These are phyloP conservation scores for Eimeria necatrix DNA, from an alignment of 169 alveolate species.

Conservation along the genomic window DNA sequence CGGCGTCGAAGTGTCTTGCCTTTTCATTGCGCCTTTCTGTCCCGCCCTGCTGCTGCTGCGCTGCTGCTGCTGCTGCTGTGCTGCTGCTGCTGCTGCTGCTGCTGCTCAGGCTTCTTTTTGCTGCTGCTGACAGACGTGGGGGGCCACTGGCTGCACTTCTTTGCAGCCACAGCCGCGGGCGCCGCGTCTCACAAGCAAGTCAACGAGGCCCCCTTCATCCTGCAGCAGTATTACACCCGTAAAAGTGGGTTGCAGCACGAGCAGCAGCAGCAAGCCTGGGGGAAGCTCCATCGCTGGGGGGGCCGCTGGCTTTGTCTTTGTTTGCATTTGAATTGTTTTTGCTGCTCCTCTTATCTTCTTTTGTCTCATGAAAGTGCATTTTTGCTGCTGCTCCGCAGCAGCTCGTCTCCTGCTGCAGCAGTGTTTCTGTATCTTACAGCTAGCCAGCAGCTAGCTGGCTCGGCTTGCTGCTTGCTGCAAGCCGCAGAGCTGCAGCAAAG, in stretches of 20 bases:
- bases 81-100: background rate
- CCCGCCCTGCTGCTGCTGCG: background rate
- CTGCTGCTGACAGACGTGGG: slow-evolving; percentile 79
- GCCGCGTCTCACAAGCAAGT: slow-evolving; percentile 60
- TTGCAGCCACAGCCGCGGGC: slow-evolving; percentile 73
- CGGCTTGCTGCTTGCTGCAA: too few species aligned
- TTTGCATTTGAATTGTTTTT: too few species aligned
- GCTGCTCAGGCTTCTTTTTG: slow-evolving; percentile 31
- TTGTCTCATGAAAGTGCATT: too few species aligned
- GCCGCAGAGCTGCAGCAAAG: too few species aligned
- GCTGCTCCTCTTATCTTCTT: background rate
- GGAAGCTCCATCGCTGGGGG: too few species aligned
- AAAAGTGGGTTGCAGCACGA: slow-evolving; percentile 33
- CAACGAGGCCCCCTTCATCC: background rate
- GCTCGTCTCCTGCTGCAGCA: too few species aligned
- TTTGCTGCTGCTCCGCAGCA: too few species aligned
- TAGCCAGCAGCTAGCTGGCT: too few species aligned
- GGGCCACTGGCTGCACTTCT: slow-evolving; percentile 82
- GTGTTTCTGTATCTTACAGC: too few species aligned
- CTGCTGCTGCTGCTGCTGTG: background rate
- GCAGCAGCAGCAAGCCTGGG: background rate
- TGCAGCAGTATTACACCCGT: slow-evolving; percentile 36
- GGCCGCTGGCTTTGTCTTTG: too few species aligned
- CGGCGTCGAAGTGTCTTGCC: background rate
- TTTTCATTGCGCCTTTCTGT: background rate